Percentiles rank a stretch among this genome's conserved stretches.
phyloP scores from a whole-genome alignment of 345 rosid species.

The Citrus reticulata region DNA sequence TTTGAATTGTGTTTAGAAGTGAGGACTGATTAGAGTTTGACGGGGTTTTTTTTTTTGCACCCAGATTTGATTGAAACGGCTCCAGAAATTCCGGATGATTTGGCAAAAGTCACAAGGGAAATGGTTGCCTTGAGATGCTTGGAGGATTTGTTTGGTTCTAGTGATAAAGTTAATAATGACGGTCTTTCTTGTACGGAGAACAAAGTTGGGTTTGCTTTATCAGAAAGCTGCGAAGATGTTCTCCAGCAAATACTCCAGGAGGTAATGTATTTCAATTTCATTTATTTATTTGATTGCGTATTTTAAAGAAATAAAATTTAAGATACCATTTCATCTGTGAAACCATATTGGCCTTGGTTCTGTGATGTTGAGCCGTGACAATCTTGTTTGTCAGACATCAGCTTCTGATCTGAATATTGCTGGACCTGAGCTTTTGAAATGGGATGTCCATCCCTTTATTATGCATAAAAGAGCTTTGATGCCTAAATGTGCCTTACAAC shows the following conservation, averaged over 20 bases:
- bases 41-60: not conserved
- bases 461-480: constrained; percentile 45
- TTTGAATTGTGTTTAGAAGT: not conserved
- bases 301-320: not conserved
- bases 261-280: constrained; percentile 22
- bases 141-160: constrained; percentile 42
- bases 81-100: constrained; percentile 28
- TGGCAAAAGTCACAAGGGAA: constrained; percentile 37
- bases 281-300: not conserved
- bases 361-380: not conserved
- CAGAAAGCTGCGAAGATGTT: constrained; percentile 45
- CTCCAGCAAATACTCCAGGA: constrained; percentile 31
- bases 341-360: not conserved
- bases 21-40: not conserved
- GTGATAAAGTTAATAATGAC: constrained; percentile 6
- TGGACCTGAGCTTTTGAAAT: constrained; percentile 37
- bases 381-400: constrained; percentile 24
- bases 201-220: constrained; percentile 26
- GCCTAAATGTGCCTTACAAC: constrained; percentile 44
- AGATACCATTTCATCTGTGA: not conserved
- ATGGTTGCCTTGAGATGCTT: constrained; percentile 55
- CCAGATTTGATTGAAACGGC: constrained; percentile 45
- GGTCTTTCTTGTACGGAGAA: constrained; percentile 15
- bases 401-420: constrained; percentile 25
- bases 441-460: constrained; percentile 48